Evolutionary conservation across 768 basidiomycete genomes (phyloP), one percentile per base, ranked within the genome.

Genomic region (Trametes cinnabarina): DNA sequence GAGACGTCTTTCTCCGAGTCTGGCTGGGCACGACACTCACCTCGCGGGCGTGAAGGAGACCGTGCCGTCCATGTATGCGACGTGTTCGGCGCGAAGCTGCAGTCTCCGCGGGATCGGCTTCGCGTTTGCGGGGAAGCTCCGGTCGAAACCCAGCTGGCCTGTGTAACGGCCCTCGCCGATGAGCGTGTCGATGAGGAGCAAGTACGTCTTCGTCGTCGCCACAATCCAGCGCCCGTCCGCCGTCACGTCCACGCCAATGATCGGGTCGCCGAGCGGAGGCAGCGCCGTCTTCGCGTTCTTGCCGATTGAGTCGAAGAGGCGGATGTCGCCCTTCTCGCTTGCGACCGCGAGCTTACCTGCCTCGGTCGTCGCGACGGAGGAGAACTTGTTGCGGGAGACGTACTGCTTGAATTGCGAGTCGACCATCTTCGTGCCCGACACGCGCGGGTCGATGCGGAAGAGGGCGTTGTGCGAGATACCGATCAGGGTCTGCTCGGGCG

Each of bases 231-330:
- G 86, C 49, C 97, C 97, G 69, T 92, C 86, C 23, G 93, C 90
- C 8, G 94, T 94, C 11, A 92, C 92, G 74, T 99, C 97, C 50
- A 99, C 82, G 34, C 97, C 97, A 49, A 92, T 72, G 66, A 99
- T 98, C 43, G 96, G 92, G 73, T 97, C 94, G 14, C 97, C 97
- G 19, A 98, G 79, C 42, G 94, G 91, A 32, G 95, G 94, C 34
- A 99, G 76, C 12, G 95, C 94, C 11, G 97, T 99, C 84, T 99
- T 99, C 26, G 97, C 97, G 68, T 93, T 98, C 82, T 98, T 99
- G 42, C 97, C 97, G 63, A 99, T 89, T 46, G 88, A 80, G 73
- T 99, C 97, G 64, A 94, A 99, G 54, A 99, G 77, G 37, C 95
- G 80, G 63, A 99, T 90, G 69, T 98, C 97, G 53, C 97, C 97